Conservation (phyloP, 805 yeast genomes). For the Sugiyamaella boreocaroliniensis region DNA sequence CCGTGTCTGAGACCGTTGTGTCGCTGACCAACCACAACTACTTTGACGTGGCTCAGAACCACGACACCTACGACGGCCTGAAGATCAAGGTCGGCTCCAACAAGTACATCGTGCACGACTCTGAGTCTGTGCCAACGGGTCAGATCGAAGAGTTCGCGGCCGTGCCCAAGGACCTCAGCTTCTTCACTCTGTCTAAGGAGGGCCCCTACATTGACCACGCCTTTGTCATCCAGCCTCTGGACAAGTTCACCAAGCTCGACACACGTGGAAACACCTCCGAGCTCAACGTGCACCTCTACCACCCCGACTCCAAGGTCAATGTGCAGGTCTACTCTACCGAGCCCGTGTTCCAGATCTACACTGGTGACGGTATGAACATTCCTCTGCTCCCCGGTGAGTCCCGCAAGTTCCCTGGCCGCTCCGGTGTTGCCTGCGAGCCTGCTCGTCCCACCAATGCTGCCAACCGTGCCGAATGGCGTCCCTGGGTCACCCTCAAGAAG, state of each 20-base stretch:
- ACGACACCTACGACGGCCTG: constrained; percentile 33
- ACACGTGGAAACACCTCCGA: constrained; percentile 38
- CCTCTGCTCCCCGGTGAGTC: constrained; percentile 27
- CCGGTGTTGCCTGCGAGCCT: constrained; percentile 61
- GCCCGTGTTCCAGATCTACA: constrained; percentile 60
- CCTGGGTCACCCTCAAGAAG: constrained; percentile 42
- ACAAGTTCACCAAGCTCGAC: constrained; percentile 34
- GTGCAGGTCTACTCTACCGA: constrained; percentile 50
- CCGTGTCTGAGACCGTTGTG: constrained; percentile 42
- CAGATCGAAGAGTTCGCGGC: constrained; percentile 27
- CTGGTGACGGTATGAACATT: constrained; percentile 47
- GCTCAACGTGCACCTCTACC: constrained; percentile 38
- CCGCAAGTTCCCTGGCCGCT: constrained; percentile 28
- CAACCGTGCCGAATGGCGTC: constrained; percentile 40
- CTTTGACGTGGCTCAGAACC: constrained; percentile 40
- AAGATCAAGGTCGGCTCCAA: constrained; percentile 35
- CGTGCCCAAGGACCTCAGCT: constrained; percentile 17
- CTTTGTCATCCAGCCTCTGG: constrained; percentile 31
- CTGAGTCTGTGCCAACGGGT: constrained; percentile 43
- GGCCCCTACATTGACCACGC: constrained; percentile 43
- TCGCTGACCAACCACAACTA: constrained; percentile 59
- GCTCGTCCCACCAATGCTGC: constrained; percentile 52
- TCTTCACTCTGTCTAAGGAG: constrained; percentile 27
- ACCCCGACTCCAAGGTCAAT: constrained; percentile 39
- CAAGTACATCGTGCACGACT: constrained; percentile 39